These are phyloP conservation scores for Ceratocystis cubensis DNA, from an alignment of 2,329 filamentous ascomycete genomes.

Conservation along the genomic window DNA sequence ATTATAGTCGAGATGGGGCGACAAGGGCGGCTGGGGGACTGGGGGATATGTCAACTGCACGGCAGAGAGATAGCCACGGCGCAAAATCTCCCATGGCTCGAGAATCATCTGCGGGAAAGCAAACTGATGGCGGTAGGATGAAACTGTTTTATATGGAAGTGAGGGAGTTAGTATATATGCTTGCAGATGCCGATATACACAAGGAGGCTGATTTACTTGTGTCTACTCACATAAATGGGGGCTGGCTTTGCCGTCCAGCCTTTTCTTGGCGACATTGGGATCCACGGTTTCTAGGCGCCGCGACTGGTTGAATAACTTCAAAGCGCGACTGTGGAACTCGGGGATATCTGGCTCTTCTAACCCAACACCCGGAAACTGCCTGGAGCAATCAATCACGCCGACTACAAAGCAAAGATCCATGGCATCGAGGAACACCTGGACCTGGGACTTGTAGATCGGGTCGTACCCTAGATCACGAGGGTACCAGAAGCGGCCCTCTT, in stretches of 20 bases:
- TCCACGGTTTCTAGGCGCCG: not conserved
- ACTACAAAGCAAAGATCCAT: constrained; percentile 11
- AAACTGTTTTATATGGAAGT: not conserved
- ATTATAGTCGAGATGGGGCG: not conserved
- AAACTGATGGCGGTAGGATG: constrained; percentile 1
- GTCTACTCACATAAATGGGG: constrained; percentile 3
- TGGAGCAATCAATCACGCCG: constrained; percentile 1
- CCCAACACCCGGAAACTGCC: not conserved
- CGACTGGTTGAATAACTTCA: not conserved
- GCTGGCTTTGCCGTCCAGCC: not conserved
- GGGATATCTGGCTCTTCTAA: not conserved
- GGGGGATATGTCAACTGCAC: not conserved
- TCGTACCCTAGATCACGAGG: constrained; percentile 2
- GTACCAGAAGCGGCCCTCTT: not conserved
- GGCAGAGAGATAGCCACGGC: constrained; percentile 1
- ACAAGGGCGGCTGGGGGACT: not conserved
- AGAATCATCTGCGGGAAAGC: constrained; percentile 1
- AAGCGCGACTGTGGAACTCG: not conserved
- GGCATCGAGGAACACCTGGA: constrained; percentile 2
- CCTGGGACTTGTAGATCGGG: not conserved
- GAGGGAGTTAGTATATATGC: not conserved
- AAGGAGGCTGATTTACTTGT: not conserved
- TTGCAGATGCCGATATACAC: not conserved
- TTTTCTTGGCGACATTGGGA: not conserved
- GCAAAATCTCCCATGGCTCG: not conserved